Evolutionary conservation across 1,284 basidiomycete genomes (phyloP), one percentile per base, ranked within the genome.

Genomic region (Schizophyllum commune): DNA sequence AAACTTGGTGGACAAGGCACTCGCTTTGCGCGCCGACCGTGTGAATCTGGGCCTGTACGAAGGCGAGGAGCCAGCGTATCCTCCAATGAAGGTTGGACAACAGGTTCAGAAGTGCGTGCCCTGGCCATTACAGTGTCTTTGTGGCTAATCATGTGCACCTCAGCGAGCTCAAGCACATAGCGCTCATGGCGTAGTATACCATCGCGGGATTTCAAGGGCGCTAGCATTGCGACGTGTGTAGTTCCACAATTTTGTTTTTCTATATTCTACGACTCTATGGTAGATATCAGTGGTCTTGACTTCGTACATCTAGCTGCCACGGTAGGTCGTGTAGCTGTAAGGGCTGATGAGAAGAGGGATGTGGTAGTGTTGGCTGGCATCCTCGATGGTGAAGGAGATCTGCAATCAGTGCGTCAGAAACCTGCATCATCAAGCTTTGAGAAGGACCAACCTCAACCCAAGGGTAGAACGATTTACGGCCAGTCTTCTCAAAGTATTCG

Each of bases 291-390:
- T 5, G 27, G 27, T 27, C 27, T 5, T 5, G 27, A 27, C 2
- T 3, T 27, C 27, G 27, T 27, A 5, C 27, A 61, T 65, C 70
- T 68, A 93, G 73, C 90, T 94, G 19, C 94, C 94, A 64, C 93
- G 81, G 72, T 96, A 96, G 5, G 95, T 96, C 17, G 94, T 95
- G 73, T 89, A 98, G 1, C 91, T 91, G 75, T 89, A 95, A 5
- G 94, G 94, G 71, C 91, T 95, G 68, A 98, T 87, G 32, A 98
- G 75, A 15, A 98, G 79, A 0, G 95, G 95, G 64, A 98, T 90
- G 68, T 97, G 94, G 70, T 95, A 91, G 69, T 96, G 94, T 21
- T 55, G 20, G 68, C 94, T 88, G 52, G 79, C 72, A 64, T 87
- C 82, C 59, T 79, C 76, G 59, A 93, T 81, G 54, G 80, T 77